phyloP scores from a whole-genome alignment of 345 rosid species.

The Salix dunnii region DNA sequence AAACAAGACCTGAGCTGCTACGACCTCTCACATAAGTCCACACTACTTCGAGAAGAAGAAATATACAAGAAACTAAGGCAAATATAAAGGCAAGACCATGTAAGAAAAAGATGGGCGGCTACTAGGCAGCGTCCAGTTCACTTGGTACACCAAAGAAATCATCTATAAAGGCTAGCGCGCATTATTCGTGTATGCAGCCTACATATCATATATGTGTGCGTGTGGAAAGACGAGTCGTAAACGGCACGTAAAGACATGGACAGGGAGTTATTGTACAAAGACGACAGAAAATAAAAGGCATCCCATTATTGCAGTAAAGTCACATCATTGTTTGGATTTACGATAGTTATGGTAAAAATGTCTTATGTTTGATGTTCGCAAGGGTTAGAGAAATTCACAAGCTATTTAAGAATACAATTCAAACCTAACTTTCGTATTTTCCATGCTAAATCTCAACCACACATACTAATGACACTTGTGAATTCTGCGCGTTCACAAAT shows the following conservation, averaged over 20 bases:
- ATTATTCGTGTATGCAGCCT: neutral
- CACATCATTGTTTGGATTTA: neutral
- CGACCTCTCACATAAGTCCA: neutral
- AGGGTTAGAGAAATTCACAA: neutral
- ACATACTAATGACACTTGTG: too few relatives aligned
- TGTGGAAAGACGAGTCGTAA: slow-evolving; percentile 18
- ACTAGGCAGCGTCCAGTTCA: slow-evolving; percentile 19
- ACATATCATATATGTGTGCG: too few relatives aligned
- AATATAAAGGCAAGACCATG: neutral
- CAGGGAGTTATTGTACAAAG: neutral
- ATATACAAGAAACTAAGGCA: neutral
- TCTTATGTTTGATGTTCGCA: neutral
- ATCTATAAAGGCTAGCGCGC: neutral
- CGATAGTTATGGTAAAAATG: neutral
- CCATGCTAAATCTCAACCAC: too few relatives aligned
- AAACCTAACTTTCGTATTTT: too few relatives aligned
- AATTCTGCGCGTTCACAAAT: too few relatives aligned
- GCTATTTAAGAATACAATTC: neutral
- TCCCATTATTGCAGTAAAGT: neutral
- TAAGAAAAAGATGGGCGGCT: slow-evolving; percentile 33
- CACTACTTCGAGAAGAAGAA: neutral
- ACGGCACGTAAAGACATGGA: slow-evolving; percentile 25
- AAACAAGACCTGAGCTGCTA: neutral
- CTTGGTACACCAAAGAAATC: neutral
- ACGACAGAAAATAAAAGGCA: too few relatives aligned